Conservation (phyloP, 1,284 basidiomycete genomes). For the Ustilago loliicola region DNA sequence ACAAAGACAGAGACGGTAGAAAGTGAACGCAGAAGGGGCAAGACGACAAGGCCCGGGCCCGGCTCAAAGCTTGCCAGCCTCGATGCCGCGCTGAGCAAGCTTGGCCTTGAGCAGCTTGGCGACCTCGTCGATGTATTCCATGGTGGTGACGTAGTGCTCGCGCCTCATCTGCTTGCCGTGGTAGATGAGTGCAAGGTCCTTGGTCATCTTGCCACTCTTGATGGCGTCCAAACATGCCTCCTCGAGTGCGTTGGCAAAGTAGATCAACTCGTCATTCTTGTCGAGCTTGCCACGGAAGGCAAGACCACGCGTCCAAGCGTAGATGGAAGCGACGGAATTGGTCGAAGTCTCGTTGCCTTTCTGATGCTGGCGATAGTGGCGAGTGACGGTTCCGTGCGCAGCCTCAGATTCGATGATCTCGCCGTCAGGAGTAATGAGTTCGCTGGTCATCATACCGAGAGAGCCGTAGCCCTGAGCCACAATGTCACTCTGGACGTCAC, state of each 20-base stretch:
- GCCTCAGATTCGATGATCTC: conserved; percentile 79
- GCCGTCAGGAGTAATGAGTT: conserved; percentile 96
- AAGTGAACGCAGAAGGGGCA: too few species aligned
- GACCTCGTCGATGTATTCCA: conserved; percentile 68
- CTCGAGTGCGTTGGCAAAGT: conserved; percentile 87
- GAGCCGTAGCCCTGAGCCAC: conserved; percentile 82
- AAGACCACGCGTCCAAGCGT: conserved; percentile 96
- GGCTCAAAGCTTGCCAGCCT: conserved; percentile 62
- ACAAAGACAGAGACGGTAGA: too few species aligned
- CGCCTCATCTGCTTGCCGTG: conserved; percentile 80
- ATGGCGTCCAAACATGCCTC: conserved; percentile 90
- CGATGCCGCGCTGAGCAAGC: conserved; percentile 54
- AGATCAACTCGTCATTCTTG: conserved; percentile 80
- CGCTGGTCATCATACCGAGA: conserved; percentile 97
- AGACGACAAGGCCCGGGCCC: too few species aligned
- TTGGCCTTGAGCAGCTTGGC: conserved; percentile 58
- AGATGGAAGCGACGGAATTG: conserved; percentile 98
- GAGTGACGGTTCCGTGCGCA: conserved; percentile 79
- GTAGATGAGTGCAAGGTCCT: conserved; percentile 91
- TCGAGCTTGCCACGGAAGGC: conserved; percentile 92
- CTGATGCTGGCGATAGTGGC: conserved; percentile 97
- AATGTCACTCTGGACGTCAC: conserved; percentile 60
- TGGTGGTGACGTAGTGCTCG: conserved; percentile 68
- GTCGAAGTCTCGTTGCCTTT: conserved; percentile 89
- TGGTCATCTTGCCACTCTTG: conserved; percentile 92